Percentiles rank a stretch among this genome's conserved stretches.
Conservation (phyloP, 2,329 filamentous ascomycete species). For the Aspergillus clavatus region DNA sequence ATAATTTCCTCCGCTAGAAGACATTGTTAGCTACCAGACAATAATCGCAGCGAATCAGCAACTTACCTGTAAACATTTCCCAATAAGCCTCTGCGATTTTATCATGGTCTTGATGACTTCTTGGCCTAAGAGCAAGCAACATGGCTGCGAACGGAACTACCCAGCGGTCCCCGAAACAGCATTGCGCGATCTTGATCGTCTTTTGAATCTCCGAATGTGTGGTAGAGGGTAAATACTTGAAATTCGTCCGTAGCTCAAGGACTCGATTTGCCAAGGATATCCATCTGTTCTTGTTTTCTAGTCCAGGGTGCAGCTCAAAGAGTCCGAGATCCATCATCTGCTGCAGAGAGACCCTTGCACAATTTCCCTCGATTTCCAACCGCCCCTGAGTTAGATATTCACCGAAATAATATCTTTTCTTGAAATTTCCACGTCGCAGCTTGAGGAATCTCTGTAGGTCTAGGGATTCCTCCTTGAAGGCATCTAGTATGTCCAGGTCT, state of each 20-base stretch:
- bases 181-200: conserved; percentile 1
- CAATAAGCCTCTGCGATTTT: background rate
- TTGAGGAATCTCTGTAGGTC: too few relatives aligned
- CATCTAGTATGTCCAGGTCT: conserved; percentile 8
- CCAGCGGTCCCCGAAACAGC: conserved; percentile 5
- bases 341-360: conserved; percentile 2
- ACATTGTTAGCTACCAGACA: too few relatives aligned
- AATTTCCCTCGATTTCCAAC: conserved; percentile 2
- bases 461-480: conserved; percentile 3
- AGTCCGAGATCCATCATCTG: conserved; percentile 6
- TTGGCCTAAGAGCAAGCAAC: conserved; percentile 6
- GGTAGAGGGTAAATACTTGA: background rate
- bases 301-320: conserved; percentile 4
- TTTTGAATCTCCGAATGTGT: background rate
- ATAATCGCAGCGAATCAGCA: background rate
- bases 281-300: conserved; percentile 3
- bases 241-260: too few relatives aligned
- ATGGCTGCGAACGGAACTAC: conserved; percentile 4
- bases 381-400: conserved; percentile 9
- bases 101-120: too few relatives aligned
- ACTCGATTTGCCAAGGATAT: too few relatives aligned
- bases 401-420: conserved; percentile 7
- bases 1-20: background rate
- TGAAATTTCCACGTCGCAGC: too few relatives aligned
- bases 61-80: background rate